Evolutionary conservation across 2,329 filamentous ascomycete species (phyloP).

Genomic region (Fusarium zealandicum): DNA sequence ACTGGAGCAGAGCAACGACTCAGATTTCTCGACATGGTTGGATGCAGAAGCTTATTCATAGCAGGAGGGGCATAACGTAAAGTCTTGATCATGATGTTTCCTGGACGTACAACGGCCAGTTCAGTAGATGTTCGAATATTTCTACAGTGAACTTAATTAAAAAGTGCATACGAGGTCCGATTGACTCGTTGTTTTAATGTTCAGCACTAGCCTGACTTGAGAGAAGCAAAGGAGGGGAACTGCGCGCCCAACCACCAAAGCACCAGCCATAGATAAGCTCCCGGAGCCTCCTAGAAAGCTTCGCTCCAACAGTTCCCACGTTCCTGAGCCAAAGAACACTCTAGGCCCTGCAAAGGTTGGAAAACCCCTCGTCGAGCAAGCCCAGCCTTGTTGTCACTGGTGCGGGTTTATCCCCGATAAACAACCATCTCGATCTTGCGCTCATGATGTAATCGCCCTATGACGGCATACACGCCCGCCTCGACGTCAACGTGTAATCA

Average conservation of each 20-base stretch:
- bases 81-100: no score
- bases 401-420: background rate
- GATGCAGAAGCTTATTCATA: no score
- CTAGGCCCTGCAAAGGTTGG: background rate
- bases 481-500: conserved; percentile 40
- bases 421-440: conserved; percentile 29
- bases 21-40: no score
- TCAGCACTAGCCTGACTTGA: background rate
- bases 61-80: no score
- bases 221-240: background rate
- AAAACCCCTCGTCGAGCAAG: background rate
- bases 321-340: conserved; percentile 17
- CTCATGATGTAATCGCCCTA: conserved; percentile 40
- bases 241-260: background rate
- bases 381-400: background rate
- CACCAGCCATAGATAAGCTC: background rate
- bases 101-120: no score
- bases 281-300: conserved; percentile 2
- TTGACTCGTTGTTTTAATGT: no score
- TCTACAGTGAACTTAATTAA: no score
- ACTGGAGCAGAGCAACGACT: no score
- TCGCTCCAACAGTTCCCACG: conserved; percentile 9
- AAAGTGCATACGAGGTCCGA: no score
- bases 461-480: conserved; percentile 38
- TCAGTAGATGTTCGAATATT: no score